Evolutionary conservation across 352 stramenopile genomes (phyloP), one percentile per base, ranked within the genome.

Genomic region (Globisporangium barbulae): DNA sequence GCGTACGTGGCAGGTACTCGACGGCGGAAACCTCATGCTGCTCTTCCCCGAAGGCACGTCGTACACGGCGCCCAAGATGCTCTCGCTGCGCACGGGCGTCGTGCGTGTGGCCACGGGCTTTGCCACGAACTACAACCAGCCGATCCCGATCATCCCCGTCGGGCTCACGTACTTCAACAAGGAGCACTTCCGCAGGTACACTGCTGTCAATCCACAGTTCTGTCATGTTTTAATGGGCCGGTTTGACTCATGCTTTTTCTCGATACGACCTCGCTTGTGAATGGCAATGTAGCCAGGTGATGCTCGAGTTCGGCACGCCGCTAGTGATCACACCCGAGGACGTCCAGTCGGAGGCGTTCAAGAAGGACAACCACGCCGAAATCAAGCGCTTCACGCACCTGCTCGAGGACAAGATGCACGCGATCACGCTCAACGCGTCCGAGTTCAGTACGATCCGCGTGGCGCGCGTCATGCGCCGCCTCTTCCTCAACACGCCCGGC

Each of bases 121-220:
- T 41, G 81, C 65, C 13, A 85, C 86, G 66, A 66, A 84, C 21
- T 87, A 90, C 67, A 74, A 90, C 62, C 79, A 83, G 37, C 68
- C 80, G 17, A 88, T 93, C 44, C 78, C 81, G 37, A 85, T 93
- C 61, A 67, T 93, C 28, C 83, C 83, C 0, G 62, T 93, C 1
- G 83, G 83, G 2, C 70, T 93, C 47, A 93, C 81, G 57, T 93
- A 93, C 69, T 93, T 93, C 69, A 93, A 90, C 67, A 93, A 93
- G 67, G 78, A 90, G 48, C 83, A 81, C 55, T 93, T 93, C 61
- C 76, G 83, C 45, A 83, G 69, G 65, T 75, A 65, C n/a, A n/a
- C n/a, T n/a, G n/a, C n/a, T n/a, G n/a, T n/a, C n/a, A n/a, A n/a
- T n/a, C n/a, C n/a, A n/a, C n/a, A n/a, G n/a, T n/a, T n/a, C n/a